Evolutionary conservation across 352 stramenopile genomes (phyloP).

Genomic region (Phytopythium sindhum): DNA sequence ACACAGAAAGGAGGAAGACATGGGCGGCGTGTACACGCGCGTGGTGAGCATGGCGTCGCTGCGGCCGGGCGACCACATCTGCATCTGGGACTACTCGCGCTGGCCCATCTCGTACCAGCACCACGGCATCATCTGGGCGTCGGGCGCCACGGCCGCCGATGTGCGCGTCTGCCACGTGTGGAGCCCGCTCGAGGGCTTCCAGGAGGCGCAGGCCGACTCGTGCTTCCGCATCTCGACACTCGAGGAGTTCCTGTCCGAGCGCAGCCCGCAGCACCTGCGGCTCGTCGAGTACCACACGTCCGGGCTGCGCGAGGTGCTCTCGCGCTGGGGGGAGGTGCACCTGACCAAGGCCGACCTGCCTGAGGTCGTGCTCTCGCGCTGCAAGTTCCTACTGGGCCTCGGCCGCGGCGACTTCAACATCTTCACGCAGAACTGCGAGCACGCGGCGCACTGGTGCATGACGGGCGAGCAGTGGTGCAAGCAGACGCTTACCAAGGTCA

Average conservation of each 20-base stretch:
- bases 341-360: conserved; percentile 78
- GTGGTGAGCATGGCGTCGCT: conserved; percentile 70
- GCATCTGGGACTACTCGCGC: conserved; percentile 83
- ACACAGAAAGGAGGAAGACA: conserved; percentile 17
- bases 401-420: conserved; percentile 84
- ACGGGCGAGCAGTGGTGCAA: conserved; percentile 89
- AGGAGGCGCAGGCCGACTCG: conserved; percentile 77
- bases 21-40: conserved; percentile 80
- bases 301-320: conserved; percentile 69
- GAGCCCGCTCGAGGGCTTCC: conserved; percentile 72
- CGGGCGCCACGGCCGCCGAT: conserved; percentile 53
- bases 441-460: conserved; percentile 87
- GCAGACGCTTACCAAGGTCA: conserved; percentile 72
- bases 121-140: conserved; percentile 82
- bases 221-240: conserved; percentile 86
- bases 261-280: conserved; percentile 53
- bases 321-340: conserved; percentile 84
- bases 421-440: conserved; percentile 87
- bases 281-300: conserved; percentile 88
- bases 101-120: conserved; percentile 87
- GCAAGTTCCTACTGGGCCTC: conserved; percentile 78
- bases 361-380: conserved; percentile 77
- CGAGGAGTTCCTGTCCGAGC: conserved; percentile 75
- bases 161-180: conserved; percentile 84
- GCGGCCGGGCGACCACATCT: conserved; percentile 79